Evolutionary conservation across 208 protist genomes (phyloP), one percentile per base, ranked within the genome.

Genomic region (Endotrypanum monterogeii): DNA sequence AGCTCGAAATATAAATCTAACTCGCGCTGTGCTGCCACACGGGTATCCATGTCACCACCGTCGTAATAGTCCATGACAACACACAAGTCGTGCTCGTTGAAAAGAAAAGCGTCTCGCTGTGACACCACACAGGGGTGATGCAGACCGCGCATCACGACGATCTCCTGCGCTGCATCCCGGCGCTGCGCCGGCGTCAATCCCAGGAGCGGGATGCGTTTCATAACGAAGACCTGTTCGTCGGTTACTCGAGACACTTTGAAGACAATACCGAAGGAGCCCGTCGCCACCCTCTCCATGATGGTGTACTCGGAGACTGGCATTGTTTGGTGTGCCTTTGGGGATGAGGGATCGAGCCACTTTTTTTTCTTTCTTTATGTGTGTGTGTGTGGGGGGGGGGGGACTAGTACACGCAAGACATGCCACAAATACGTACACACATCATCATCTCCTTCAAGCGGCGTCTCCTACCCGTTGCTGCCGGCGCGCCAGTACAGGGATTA

Each of bases 61-160:
- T 88, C 89, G 82, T 96, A 96, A 84, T 94, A 97, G 39, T 98
- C 91, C 90, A 98, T 95, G 30, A 98, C 85, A 62, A 98, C 78
- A 75, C 91, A 98, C 20, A 98, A 73, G 68, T 94, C 88, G 70
- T 92, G 73, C 25, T 85, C 78, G 68, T 93, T 91, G 74, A 90
- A 95, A 2, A 95, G 74, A 71, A 97, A 97, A 23, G 90, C 87
- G 52, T 97, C 93, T 0, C 74, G 82, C 62, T 95, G 90, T 3
- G 71, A 73, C 28, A 93, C 90, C 57, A 96, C 90, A 67, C 87
- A 94, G 18, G 93, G 91, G 79, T 97, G 93, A 56, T 89, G 80
- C 12, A 97, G 86, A 50, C 78, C 73, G n/a, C 67, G 85, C 90
- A 97, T 96, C 18, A 97, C 77, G 4, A 71, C 57, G 54, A 93